These are phyloP conservation scores for Daldinia concentrica DNA, from an alignment of 495 filamentous ascomycete species.

Conservation along the genomic window DNA sequence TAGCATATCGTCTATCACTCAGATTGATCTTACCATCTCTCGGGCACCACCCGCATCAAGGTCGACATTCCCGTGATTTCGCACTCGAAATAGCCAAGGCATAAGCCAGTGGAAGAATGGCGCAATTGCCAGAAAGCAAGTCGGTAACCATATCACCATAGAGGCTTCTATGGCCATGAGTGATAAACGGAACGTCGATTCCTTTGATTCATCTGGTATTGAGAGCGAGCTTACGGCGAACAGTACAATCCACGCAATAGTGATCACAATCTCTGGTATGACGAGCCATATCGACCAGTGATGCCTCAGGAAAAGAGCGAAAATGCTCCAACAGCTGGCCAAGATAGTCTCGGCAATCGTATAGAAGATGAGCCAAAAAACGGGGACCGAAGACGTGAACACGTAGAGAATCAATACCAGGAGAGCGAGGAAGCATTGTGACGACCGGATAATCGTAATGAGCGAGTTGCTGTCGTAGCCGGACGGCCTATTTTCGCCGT, in stretches of 20 bases:
- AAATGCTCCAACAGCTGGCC: conserved; percentile 23
- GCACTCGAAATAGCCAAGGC: conserved; percentile 23
- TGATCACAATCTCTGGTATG: conserved; percentile 25
- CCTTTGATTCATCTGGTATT: conserved; percentile 23
- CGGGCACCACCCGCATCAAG: neutral
- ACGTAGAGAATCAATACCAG: conserved; percentile 25
- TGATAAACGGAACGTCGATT: conserved; percentile 13
- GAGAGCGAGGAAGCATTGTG: conserved; percentile 23
- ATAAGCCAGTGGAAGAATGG: conserved; percentile 33
- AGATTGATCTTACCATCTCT: conserved; percentile 20
- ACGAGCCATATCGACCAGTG: conserved; percentile 25
- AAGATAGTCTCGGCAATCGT: neutral
- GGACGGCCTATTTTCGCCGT: conserved; percentile 24
- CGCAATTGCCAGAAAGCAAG: conserved; percentile 23
- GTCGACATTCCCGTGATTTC: neutral
- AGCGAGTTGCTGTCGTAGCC: conserved; percentile 41
- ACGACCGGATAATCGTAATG: conserved; percentile 34
- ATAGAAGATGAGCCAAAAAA: conserved; percentile 17
- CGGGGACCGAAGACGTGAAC: conserved; percentile 20
- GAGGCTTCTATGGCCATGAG: conserved; percentile 36
- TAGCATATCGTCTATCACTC: neutral
- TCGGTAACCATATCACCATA: conserved; percentile 37
- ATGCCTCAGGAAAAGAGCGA: conserved; percentile 30
- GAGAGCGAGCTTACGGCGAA: conserved; percentile 7
- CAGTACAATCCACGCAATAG: conserved; percentile 24